A percentile compares a stretch with the other conserved stretches of the same genome.
phyloP scores from a whole-genome alignment of 192 early-diverging fungal genomes.

The Backusella tarrabulga region DNA sequence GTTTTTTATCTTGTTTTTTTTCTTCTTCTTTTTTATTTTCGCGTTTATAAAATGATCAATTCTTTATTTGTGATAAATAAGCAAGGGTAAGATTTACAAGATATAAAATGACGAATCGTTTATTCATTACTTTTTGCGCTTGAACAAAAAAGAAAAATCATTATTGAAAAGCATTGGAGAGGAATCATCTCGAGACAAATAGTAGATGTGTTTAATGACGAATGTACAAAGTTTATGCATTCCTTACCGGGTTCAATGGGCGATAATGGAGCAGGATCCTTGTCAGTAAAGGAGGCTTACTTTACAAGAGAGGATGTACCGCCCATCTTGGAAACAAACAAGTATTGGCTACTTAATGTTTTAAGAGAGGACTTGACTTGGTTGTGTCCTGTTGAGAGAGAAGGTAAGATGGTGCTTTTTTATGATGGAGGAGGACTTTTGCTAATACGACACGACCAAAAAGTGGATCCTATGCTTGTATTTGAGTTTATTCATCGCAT shows the following conservation, averaged over 20 bases:
- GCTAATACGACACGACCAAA: not conserved
- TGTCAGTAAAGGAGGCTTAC: slow-evolving; percentile 28
- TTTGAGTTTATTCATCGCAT: slow-evolving; percentile 85
- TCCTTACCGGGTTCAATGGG: slow-evolving; percentile 40
- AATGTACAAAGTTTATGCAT: slow-evolving; percentile 53
- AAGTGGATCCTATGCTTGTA: slow-evolving; percentile 80
- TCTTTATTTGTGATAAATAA: slow-evolving; percentile 69
- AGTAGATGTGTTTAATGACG: slow-evolving; percentile 61
- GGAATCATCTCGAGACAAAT: slow-evolving; percentile 59
- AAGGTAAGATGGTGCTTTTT: slow-evolving; percentile 52
- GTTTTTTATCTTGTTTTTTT: not conserved
- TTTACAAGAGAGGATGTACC: slow-evolving; percentile 56
- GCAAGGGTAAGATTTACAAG: slow-evolving; percentile 46
- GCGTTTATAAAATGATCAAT: slow-evolving; percentile 48
- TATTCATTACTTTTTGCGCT: slow-evolving; percentile 3
- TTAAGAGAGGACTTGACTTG: slow-evolving; percentile 73
- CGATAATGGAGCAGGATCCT: not conserved
- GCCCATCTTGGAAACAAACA: slow-evolving; percentile 62
- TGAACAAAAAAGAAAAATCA: slow-evolving; percentile 59
- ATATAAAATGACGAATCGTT: not conserved
- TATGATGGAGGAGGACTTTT: not conserved
- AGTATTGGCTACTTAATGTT: slow-evolving; percentile 65
- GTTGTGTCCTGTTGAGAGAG: slow-evolving; percentile 68
- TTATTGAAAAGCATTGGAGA: slow-evolving; percentile 90
- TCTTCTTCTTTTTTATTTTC: not conserved